Percentiles rank a stretch among this genome's conserved stretches.
Evolutionary conservation across 352 stramenopile species (phyloP).

Genomic region (Globisporangium heterothallicum): DNA sequence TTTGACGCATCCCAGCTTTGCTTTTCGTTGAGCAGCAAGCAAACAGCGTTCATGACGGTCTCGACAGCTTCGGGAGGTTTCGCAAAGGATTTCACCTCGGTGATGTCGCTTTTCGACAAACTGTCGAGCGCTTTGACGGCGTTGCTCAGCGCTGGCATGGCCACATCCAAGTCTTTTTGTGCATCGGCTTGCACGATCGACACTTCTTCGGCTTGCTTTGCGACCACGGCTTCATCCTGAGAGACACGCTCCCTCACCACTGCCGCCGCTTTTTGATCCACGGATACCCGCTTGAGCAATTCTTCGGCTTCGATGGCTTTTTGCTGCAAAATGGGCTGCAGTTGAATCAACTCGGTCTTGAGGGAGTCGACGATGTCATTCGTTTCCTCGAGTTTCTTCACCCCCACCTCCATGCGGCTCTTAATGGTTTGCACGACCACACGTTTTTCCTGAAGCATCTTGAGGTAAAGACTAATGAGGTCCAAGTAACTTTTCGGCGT

Average conservation of each 20-base stretch:
- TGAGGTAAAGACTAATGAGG: constrained; percentile 92
- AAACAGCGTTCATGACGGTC: constrained; percentile 94
- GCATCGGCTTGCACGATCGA: constrained; percentile 88
- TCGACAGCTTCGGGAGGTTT: constrained; percentile 91
- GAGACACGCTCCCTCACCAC: constrained; percentile 84
- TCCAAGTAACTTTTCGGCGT: constrained; percentile 96
- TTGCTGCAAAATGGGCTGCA: constrained; percentile 89
- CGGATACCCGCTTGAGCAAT: constrained; percentile 89
- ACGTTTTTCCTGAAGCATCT: constrained; percentile 89
- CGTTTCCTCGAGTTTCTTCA: constrained; percentile 93
- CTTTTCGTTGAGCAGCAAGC: constrained; percentile 90
- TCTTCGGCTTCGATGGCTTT: constrained; percentile 90
- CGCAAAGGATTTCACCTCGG: constrained; percentile 92
- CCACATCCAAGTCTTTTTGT: constrained; percentile 90
- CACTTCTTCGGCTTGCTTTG: constrained; percentile 90
- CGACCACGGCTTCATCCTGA: constrained; percentile 89
- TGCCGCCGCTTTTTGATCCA: constrained; percentile 90
- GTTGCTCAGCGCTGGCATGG: constrained; percentile 88
- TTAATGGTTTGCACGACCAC: constrained; percentile 78
- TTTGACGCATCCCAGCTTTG: constrained; percentile 91
- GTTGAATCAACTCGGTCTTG: constrained; percentile 86
- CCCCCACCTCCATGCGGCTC: constrained; percentile 87
- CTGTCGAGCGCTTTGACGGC: constrained; percentile 86
- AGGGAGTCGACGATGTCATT: constrained; percentile 92
- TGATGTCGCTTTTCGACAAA: constrained; percentile 93